These are phyloP conservation scores for Podaxis sp. DNA, from an alignment of 768 basidiomycete genomes.

Conservation along the genomic window DNA sequence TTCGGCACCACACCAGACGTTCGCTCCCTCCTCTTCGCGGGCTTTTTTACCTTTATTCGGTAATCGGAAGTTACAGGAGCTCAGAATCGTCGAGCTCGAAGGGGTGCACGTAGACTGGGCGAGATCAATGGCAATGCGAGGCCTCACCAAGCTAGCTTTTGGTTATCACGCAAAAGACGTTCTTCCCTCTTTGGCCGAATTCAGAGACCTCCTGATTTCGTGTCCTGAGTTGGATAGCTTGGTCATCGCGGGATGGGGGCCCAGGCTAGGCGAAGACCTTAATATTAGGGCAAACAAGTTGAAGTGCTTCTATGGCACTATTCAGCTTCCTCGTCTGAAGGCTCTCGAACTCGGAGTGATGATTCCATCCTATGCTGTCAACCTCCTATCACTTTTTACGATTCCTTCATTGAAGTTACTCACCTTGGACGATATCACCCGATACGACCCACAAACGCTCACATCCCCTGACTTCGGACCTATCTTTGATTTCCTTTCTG, in stretches of 20 bases:
- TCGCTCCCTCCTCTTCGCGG: slow-evolving; percentile 40
- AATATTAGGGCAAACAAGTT: neutral
- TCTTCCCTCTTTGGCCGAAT: slow-evolving; percentile 49
- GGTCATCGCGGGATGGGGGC: slow-evolving; percentile 54
- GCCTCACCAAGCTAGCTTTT: slow-evolving; percentile 47
- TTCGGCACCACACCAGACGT: slow-evolving; percentile 39
- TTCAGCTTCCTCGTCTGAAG: slow-evolving; percentile 35
- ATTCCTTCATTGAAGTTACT: slow-evolving; percentile 37
- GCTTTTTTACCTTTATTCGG: slow-evolving; percentile 46
- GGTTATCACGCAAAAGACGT: slow-evolving; percentile 57
- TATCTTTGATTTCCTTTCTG: slow-evolving; percentile 7
- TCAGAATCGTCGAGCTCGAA: slow-evolving; percentile 44
- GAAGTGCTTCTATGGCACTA: slow-evolving; percentile 3
- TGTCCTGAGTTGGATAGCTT: slow-evolving; percentile 43
- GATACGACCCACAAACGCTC: slow-evolving; percentile 5
- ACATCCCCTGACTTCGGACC: neutral
- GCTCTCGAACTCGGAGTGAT: slow-evolving; percentile 37
- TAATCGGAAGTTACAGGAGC: slow-evolving; percentile 23
- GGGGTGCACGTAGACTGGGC: slow-evolving; percentile 62
- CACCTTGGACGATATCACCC: slow-evolving; percentile 45
- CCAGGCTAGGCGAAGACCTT: slow-evolving; percentile 26
- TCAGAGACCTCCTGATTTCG: slow-evolving; percentile 37
- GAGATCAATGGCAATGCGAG: slow-evolving; percentile 31
- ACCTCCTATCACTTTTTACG: slow-evolving; percentile 24
- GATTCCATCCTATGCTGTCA: slow-evolving; percentile 22